phyloP scores from a whole-genome alignment of 345 rosid species.

The Salix koriyanagi region DNA sequence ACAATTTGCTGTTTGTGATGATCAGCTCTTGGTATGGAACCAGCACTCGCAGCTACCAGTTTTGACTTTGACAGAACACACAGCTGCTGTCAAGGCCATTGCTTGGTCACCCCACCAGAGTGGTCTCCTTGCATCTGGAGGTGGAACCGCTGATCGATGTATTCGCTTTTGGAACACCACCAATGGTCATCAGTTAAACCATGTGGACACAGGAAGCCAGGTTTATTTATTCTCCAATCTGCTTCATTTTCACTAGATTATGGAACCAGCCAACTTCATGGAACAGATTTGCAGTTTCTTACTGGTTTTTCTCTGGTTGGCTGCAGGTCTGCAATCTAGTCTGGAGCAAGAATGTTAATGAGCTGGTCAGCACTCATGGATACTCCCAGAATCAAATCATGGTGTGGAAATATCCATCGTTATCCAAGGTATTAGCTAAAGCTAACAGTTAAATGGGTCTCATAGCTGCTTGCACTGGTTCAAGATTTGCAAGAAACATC shows the following conservation, averaged over 20 bases:
- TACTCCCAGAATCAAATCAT: conserved; percentile 96
- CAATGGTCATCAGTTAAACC: conserved; percentile 77
- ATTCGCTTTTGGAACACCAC: conserved; percentile 94
- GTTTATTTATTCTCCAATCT: conserved; percentile 14
- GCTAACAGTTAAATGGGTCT: not conserved
- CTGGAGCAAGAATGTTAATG: conserved; percentile 98
- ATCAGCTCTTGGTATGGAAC: conserved; percentile 91
- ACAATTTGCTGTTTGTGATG: conserved; percentile 7
- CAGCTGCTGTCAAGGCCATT: conserved; percentile 98
- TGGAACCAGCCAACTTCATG: not conserved
- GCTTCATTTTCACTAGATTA: not conserved
- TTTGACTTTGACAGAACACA: conserved; percentile 75
- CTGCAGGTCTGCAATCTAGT: conserved; percentile 84
- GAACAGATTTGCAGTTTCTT: not conserved
- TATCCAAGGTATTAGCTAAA: conserved; percentile 58
- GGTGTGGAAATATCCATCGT: conserved; percentile 96
- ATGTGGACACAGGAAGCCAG: conserved; percentile 96
- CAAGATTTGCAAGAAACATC: not conserved
- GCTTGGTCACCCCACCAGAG: conserved; percentile 99
- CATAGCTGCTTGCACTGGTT: not conserved
- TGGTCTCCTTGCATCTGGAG: conserved; percentile 90
- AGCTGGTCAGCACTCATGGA: conserved; percentile 93
- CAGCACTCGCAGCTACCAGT: conserved; percentile 84
- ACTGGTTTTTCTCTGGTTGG: not conserved
- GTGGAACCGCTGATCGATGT: conserved; percentile 96